These are phyloP conservation scores for Angomonas ambiguus DNA, from an alignment of 208 protist genomes.

Conservation along the genomic window DNA sequence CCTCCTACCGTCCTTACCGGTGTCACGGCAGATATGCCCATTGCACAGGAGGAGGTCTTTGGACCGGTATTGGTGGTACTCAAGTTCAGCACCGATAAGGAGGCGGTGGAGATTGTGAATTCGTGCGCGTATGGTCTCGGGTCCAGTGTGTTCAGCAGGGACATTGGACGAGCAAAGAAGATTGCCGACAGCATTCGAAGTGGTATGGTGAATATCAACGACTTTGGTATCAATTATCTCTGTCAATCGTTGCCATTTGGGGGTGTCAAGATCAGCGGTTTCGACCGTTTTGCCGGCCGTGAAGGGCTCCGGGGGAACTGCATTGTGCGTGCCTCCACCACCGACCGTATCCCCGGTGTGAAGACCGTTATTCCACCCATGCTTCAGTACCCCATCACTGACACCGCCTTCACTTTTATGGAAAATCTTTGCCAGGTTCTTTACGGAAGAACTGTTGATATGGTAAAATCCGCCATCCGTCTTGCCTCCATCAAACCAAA, in stretches of 20 bases:
- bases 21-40: conserved; percentile 83
- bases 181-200: conserved; percentile 81
- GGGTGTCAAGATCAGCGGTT: conserved; percentile 94
- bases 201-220: conserved; percentile 92
- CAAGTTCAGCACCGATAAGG: conserved; percentile 82
- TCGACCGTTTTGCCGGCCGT: conserved; percentile 92
- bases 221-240: conserved; percentile 95
- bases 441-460: conserved; percentile 54
- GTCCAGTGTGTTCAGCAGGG: conserved; percentile 82
- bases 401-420: conserved; percentile 74
- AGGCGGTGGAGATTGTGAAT: conserved; percentile 88
- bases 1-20: conserved; percentile 90
- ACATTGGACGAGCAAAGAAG: conserved; percentile 69
- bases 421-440: conserved; percentile 64
- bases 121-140: conserved; percentile 87
- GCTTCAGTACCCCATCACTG: conserved; percentile 81
- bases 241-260: conserved; percentile 95
- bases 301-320: conserved; percentile 94
- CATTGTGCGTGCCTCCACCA: conserved; percentile 75
- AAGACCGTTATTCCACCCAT: conserved; percentile 77
- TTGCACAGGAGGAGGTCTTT: conserved; percentile 93
- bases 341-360: conserved; percentile 82
- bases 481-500: conserved; percentile 48
- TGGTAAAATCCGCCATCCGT: conserved; percentile 47
- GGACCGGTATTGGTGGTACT: conserved; percentile 91